Percentiles rank a stretch among this genome's conserved stretches.
These are phyloP conservation scores for Senna siamea DNA, from an alignment of 306 rosid species.

Conservation along the genomic window DNA sequence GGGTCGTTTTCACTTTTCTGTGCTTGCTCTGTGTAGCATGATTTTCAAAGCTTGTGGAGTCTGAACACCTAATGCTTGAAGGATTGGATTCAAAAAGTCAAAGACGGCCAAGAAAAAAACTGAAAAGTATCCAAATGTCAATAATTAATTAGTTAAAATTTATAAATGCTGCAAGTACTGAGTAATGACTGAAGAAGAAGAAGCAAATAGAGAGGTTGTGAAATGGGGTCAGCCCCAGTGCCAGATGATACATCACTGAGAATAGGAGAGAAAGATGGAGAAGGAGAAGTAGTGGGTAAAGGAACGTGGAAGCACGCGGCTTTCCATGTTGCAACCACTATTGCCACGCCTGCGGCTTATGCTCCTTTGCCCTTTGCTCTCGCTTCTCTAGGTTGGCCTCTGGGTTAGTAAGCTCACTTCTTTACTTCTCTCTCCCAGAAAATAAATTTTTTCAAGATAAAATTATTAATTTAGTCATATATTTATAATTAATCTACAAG, in stretches of 20 bases:
- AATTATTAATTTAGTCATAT: too few relatives aligned
- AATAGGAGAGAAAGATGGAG: slow-evolving; percentile 24
- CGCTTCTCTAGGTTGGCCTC: slow-evolving; percentile 81
- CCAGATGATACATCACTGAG: slow-evolving; percentile 2
- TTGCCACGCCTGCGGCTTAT: slow-evolving; percentile 84
- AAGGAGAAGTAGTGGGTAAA: slow-evolving; percentile 18
- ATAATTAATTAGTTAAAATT: not conserved
- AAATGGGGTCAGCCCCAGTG: slow-evolving; percentile 30
- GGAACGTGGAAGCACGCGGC: slow-evolving; percentile 86
- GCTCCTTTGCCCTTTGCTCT: slow-evolving; percentile 84
- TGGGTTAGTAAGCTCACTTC: slow-evolving; percentile 45
- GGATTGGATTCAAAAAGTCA: slow-evolving; percentile 17
- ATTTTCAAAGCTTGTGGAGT: slow-evolving; percentile 2
- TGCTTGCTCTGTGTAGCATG: not conserved
- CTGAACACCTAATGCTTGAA: too few relatives aligned
- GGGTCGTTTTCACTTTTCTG: not conserved
- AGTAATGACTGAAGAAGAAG: not conserved
- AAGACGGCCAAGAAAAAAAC: not conserved
- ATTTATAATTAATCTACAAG: too few relatives aligned
- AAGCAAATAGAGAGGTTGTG: not conserved
- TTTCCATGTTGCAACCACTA: slow-evolving; percentile 77
- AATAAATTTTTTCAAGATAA: too few relatives aligned
- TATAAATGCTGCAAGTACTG: too few relatives aligned
- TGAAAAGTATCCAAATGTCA: not conserved
- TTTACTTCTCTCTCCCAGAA: not conserved